phyloP scores from a whole-genome alignment of 805 yeast species.

The Candida pini region DNA sequence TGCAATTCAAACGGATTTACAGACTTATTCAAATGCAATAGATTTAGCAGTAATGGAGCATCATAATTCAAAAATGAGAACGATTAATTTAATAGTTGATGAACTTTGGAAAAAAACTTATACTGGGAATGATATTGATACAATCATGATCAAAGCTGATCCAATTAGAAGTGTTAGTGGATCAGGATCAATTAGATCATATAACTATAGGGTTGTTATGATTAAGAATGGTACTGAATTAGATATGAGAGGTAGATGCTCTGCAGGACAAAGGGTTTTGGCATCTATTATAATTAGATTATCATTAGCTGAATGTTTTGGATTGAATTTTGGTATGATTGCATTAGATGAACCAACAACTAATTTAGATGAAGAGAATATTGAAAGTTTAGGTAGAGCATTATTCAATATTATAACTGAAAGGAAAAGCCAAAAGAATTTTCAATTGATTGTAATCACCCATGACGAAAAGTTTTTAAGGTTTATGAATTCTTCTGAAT shows the following conservation, averaged over 20 bases:
- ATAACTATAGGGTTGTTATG: constrained; percentile 94
- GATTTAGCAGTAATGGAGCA: constrained; percentile 92
- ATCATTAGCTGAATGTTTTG: constrained; percentile 94
- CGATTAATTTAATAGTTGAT: constrained; percentile 79
- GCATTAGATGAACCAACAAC: constrained; percentile 98
- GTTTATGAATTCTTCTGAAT: constrained; percentile 78
- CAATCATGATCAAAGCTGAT: constrained; percentile 81
- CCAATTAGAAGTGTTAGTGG: too few relatives aligned
- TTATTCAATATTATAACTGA: constrained; percentile 67
- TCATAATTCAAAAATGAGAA: constrained; percentile 88
- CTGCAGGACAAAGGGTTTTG: constrained; percentile 95
- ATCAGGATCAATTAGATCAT: constrained; percentile 49
- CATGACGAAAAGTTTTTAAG: constrained; percentile 90
- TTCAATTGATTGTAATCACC: constrained; percentile 91
- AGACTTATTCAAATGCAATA: constrained; percentile 74
- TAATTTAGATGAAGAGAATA: constrained; percentile 83
- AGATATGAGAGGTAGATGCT: constrained; percentile 97
- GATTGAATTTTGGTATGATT: constrained; percentile 89
- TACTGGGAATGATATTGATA: constrained; percentile 91
- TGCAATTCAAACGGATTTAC: constrained; percentile 75
- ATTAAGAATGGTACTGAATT: constrained; percentile 84
- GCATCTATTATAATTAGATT: constrained; percentile 88
- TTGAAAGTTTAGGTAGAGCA: constrained; percentile 80
- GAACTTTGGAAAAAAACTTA: constrained; percentile 94
- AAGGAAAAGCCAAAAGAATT: constrained; percentile 75